Evolutionary conservation across 371 early-diverging fungal species (phyloP).

Genomic region (Mucor circinelloides): DNA sequence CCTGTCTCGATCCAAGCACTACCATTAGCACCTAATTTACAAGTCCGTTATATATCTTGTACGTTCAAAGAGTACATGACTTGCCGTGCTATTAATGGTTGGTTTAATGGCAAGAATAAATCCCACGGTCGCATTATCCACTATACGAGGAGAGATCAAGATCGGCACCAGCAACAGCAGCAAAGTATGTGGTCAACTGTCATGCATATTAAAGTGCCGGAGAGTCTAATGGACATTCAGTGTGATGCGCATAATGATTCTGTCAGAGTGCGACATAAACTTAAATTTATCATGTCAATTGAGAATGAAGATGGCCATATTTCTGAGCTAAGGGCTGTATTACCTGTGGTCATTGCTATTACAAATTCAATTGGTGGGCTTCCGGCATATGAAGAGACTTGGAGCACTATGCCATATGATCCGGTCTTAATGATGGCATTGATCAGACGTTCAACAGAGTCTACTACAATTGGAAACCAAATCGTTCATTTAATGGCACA

Average conservation of each 20-base stretch:
- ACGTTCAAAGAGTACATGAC: constrained; percentile 50
- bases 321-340: constrained; percentile 26
- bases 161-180: background rate
- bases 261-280: constrained; percentile 29
- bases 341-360: constrained; percentile 29
- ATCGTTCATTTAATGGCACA: background rate
- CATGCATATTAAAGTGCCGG: constrained; percentile 31
- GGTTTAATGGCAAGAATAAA: constrained; percentile 39
- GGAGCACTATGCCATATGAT: constrained; percentile 38
- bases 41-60: constrained; percentile 29
- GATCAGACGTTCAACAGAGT: constrained; percentile 5
- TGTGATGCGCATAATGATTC: constrained; percentile 36
- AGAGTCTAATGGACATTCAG: constrained; percentile 29
- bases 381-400: constrained; percentile 36
- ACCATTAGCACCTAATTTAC: constrained; percentile 10
- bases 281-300: constrained; percentile 29
- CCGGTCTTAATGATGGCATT: constrained; percentile 27
- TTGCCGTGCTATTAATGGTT: constrained; percentile 29
- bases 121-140: constrained; percentile 38
- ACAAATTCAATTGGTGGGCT: constrained; percentile 11
- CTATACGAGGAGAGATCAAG: constrained; percentile 23
- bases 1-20: constrained; percentile 22
- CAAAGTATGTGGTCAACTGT: background rate
- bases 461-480: background rate
- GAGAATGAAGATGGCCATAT: constrained; percentile 25